These are phyloP conservation scores for Beauveria pseudobassiana DNA, from an alignment of 2,329 filamentous ascomycete genomes.

Conservation along the genomic window DNA sequence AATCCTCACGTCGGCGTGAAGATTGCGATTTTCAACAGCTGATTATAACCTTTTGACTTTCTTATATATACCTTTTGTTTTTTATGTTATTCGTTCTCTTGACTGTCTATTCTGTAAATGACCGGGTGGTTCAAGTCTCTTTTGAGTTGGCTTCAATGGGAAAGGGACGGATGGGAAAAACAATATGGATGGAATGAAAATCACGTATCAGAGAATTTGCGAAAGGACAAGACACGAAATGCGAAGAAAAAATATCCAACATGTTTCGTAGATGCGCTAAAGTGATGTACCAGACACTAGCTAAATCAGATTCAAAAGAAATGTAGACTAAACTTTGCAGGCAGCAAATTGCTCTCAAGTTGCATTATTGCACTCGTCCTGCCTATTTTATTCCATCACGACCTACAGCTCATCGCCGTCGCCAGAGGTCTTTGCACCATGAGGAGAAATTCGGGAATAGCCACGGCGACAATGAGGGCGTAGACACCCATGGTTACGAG, in stretches of 20 bases:
- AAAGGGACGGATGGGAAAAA: neutral
- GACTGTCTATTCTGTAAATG: neutral
- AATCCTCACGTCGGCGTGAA: conserved; percentile 1
- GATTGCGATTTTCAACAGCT: conserved; percentile 1
- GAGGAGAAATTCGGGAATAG: conserved; percentile 46
- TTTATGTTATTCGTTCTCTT: neutral
- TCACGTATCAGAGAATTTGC: neutral
- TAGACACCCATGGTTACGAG: conserved; percentile 42
- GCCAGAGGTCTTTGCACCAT: conserved; percentile 21
- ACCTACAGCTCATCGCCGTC: conserved; percentile 7
- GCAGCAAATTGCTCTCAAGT: neutral
- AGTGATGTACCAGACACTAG: neutral
- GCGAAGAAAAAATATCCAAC: neutral
- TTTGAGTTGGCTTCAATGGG: neutral
- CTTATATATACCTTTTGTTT: neutral
- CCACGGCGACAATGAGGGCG: conserved; percentile 34
- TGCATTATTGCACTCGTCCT: neutral
- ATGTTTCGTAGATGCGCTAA: neutral
- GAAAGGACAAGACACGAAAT: neutral
- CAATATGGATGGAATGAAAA: neutral
- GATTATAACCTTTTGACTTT: neutral
- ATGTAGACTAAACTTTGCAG: neutral
- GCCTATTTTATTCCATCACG: neutral
- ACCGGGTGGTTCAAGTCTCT: neutral
- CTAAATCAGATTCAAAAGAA: neutral